A percentile compares a stretch with the other conserved stretches of the same genome.
phyloP scores from a whole-genome alignment of 805 yeast genomes.

The Aciculoconidium aculeatum region DNA sequence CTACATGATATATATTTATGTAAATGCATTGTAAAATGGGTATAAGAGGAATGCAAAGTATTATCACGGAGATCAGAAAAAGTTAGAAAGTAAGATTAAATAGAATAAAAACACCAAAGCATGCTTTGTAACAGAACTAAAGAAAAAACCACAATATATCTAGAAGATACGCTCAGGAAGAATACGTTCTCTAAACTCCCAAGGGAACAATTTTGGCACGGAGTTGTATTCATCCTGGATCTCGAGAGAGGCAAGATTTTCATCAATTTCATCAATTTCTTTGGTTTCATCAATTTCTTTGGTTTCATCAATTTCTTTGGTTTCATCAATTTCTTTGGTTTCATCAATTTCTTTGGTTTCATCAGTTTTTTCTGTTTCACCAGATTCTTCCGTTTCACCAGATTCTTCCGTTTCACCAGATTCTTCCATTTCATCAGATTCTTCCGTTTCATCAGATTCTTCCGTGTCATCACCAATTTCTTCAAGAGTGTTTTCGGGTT shows the following conservation, averaged over 20 bases:
- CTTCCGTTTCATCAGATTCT: slow-evolving; percentile 7
- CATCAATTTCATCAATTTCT: slow-evolving; percentile 4
- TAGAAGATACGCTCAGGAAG: slow-evolving; percentile 23
- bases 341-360: slow-evolving; percentile 11
- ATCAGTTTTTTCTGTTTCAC: slow-evolving; percentile 5
- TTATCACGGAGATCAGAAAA: no score
- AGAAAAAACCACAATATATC: slow-evolving; percentile 1
- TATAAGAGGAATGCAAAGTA: not conserved
- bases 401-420: slow-evolving; percentile 2
- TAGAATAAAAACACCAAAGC: not conserved
- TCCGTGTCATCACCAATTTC: no score
- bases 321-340: slow-evolving; percentile 2
- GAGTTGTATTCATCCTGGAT: slow-evolving; percentile 4
- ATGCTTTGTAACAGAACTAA: not conserved
- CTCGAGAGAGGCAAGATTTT: slow-evolving; percentile 8
- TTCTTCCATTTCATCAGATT: slow-evolving; percentile 23
- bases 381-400: slow-evolving; percentile 1
- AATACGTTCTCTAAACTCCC: slow-evolving; percentile 23
- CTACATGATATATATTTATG: no score
- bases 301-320: slow-evolving; percentile 9
- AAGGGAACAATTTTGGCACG: slow-evolving; percentile 27
- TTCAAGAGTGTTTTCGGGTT: no score
- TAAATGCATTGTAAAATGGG: not conserved
- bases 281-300: slow-evolving; percentile 11
- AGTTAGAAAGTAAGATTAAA: not conserved